Evolutionary conservation across 345 rosid species (phyloP).

Genomic region (Physaria fendleri): DNA sequence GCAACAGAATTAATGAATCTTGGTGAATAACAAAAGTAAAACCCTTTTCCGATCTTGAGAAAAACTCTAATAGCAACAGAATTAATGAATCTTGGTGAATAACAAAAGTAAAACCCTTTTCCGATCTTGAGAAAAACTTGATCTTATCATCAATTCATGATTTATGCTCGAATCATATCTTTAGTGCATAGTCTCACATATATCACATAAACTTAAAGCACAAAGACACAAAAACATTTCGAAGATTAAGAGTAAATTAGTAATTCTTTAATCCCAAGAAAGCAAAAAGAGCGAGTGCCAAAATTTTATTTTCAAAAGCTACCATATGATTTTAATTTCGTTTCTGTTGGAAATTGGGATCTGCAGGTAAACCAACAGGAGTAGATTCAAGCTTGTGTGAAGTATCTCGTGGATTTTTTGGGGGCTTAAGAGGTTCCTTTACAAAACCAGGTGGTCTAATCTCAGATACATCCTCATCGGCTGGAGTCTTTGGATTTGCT

Average conservation of each 20-base stretch:
- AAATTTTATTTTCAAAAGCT: slow-evolving; percentile 13
- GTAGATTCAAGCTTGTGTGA: slow-evolving; percentile 31
- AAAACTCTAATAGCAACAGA: slow-evolving; percentile 5
- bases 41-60: slow-evolving; percentile 12
- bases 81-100: slow-evolving; percentile 10
- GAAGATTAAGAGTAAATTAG: not conserved
- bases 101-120: slow-evolving; percentile 3
- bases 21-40: slow-evolving; percentile 10
- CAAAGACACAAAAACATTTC: slow-evolving; percentile 1
- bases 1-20: slow-evolving; percentile 5
- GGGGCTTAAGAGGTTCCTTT: slow-evolving; percentile 24
- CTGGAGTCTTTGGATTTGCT: slow-evolving; percentile 32
- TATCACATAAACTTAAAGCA: slow-evolving; percentile 1
- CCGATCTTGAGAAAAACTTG: slow-evolving; percentile 18
- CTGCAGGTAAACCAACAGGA: slow-evolving; percentile 27
- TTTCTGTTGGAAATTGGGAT: slow-evolving; percentile 28
- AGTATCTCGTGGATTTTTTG: slow-evolving; percentile 24
- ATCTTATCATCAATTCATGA: not conserved
- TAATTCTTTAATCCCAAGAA: slow-evolving; percentile 18
- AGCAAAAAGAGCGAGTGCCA: not conserved
- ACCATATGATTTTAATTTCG: slow-evolving; percentile 14
- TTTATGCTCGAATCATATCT: slow-evolving; percentile 19
- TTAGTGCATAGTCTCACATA: not conserved
- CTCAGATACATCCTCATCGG: slow-evolving; percentile 22
- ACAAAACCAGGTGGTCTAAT: slow-evolving; percentile 30